These are phyloP conservation scores for Aspergillus aculeatinus DNA, from an alignment of 2,329 filamentous ascomycete species.

Conservation along the genomic window DNA sequence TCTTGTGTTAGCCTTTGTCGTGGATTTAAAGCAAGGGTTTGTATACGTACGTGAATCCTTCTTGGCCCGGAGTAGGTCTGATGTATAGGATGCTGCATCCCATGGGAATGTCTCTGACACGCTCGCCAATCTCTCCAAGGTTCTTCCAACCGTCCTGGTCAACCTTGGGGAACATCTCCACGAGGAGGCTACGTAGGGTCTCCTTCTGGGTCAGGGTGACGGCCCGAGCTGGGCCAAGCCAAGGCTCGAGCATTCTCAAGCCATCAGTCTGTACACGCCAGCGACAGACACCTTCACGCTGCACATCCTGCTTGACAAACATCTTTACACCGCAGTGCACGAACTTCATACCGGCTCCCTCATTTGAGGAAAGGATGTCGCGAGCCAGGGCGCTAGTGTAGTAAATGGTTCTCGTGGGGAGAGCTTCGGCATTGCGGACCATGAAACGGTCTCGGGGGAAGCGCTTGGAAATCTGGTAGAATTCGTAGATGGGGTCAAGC, in stretches of 20 bases:
- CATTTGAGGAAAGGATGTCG: constrained; percentile 82
- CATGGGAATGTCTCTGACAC: constrained; percentile 75
- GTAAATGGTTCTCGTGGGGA: constrained; percentile 92
- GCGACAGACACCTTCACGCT: constrained; percentile 78
- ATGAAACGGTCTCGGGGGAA: constrained; percentile 93
- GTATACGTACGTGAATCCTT: constrained; percentile 53
- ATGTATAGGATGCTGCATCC: constrained; percentile 89
- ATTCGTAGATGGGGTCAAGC: constrained; percentile 72
- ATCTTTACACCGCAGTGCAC: constrained; percentile 97
- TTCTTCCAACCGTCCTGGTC: constrained; percentile 69
- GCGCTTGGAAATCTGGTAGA: constrained; percentile 78
- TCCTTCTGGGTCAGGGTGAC: constrained; percentile 73
- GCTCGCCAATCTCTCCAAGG: constrained; percentile 84
- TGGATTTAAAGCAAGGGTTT: background rate
- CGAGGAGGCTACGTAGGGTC: constrained; percentile 77
- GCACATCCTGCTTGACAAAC: constrained; percentile 97
- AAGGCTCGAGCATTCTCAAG: constrained; percentile 84
- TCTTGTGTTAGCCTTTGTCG: constrained; percentile 20
- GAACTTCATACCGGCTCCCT: constrained; percentile 88
- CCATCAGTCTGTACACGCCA: constrained; percentile 97
- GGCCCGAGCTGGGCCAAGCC: constrained; percentile 76
- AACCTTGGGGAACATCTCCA: constrained; percentile 96
- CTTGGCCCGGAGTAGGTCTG: constrained; percentile 62
- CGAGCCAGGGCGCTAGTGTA: constrained; percentile 85
- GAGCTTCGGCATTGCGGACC: constrained; percentile 87